Percentiles rank a stretch among this genome's conserved stretches.
Conservation (phyloP, 192 early-diverging fungal species). For the Mortierella hygrophila region DNA sequence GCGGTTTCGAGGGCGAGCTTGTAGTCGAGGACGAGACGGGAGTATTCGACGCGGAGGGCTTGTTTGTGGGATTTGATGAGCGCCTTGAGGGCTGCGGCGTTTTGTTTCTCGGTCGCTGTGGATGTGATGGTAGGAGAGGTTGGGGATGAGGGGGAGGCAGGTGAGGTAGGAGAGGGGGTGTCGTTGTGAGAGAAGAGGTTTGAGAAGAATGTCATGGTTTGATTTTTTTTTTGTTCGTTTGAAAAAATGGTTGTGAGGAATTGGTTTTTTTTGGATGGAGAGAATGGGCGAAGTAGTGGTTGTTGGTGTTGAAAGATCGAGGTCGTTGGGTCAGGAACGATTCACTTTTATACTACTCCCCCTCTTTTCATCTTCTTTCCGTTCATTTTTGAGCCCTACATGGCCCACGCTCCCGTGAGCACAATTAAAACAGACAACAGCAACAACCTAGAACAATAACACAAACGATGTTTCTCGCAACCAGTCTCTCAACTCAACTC, state of each 20-base stretch:
- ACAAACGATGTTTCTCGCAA: too few species aligned
- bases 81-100: constrained; percentile 15
- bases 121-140: background rate
- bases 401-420: background rate
- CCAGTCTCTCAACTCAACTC: background rate
- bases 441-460: too few species aligned
- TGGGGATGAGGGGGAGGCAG: background rate
- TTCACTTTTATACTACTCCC: background rate
- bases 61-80: constrained; percentile 13
- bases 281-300: background rate
- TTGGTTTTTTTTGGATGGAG: background rate
- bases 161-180: background rate
- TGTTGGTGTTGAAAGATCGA: background rate
- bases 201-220: constrained; percentile 24
- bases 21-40: constrained; percentile 10
- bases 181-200: constrained; percentile 17
- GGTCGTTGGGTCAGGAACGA: background rate
- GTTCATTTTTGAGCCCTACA: background rate
- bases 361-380: background rate
- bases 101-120: constrained; percentile 16
- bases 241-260: background rate
- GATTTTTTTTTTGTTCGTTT: background rate
- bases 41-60: background rate
- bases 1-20: constrained; percentile 15
- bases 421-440: background rate